phyloP scores from a whole-genome alignment of 129 eudicot genomes.

The Smallanthus sonchifolius region DNA sequence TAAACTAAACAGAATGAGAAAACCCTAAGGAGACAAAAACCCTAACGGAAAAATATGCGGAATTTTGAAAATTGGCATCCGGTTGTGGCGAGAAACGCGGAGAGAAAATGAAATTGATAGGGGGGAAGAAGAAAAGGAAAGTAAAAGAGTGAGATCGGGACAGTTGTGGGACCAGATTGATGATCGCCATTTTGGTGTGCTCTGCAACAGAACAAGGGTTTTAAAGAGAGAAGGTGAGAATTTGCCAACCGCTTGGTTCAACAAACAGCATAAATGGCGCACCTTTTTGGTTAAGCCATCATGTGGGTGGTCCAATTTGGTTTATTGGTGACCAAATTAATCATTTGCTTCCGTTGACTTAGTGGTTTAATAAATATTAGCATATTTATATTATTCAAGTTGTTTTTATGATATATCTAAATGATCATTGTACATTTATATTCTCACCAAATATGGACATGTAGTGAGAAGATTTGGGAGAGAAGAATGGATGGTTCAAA shows the following conservation, averaged over 20 bases:
- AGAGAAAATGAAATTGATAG: not conserved
- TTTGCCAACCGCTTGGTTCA: not conserved
- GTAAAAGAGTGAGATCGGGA: not conserved
- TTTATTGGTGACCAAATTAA: not conserved
- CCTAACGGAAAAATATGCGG: not conserved
- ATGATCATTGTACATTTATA: too few relatives aligned
- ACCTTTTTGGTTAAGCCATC: not conserved
- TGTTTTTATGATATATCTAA: too few relatives aligned
- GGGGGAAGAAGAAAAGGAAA: not conserved
- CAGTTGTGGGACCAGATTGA: constrained; percentile 5
- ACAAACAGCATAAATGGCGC: not conserved
- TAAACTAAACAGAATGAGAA: not conserved
- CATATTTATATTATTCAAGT: too few relatives aligned
- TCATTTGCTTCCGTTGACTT: not conserved
- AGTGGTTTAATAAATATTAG: not conserved
- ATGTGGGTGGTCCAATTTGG: not conserved
- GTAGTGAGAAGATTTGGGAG: too few relatives aligned
- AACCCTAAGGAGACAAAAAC: not conserved
- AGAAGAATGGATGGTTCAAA: too few relatives aligned
- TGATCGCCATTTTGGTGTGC: constrained; percentile 2
- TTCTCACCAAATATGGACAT: too few relatives aligned
- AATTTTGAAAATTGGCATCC: not conserved
- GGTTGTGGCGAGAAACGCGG: constrained; percentile 3
- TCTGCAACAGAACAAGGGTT: not conserved
- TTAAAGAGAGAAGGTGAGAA: not conserved